Base-by-base conservation (phyloP, 2,329 filamentous ascomycete species). In the Talaromyces sp. region DNA sequence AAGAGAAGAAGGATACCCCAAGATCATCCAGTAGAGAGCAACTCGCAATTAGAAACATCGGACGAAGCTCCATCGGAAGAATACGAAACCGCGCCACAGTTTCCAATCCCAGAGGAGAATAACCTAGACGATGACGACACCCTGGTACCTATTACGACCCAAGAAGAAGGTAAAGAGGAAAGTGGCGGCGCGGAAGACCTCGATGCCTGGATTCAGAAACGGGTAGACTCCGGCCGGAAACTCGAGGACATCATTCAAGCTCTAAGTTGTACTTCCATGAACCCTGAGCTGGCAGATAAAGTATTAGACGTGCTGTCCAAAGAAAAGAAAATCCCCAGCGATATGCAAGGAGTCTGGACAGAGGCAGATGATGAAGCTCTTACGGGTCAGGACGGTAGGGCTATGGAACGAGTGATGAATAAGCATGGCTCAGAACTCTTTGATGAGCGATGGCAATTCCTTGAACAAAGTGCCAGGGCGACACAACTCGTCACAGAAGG, bases 321-420 rank as follows among this genome's bases (percentile, higher is more conserved):
- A 27, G 76, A 75, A 4, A 70, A 76, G 17, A 70, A 68, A 1
- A 74, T 83, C 22, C 81, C 82, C 0, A 62, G 71, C 13, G 66
- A 81, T 61, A 75, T 79, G 62, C 74, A 67, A 17, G 82, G 82
- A 4, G 78, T 83, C 19, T 84, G 82, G 82, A 83, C 81, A 7
- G 67, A 74, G 10, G 73, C 77, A 45, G 82, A 84, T 64, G 82
- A 84, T 64, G 66, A 72, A 35, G 70, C 70, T 25, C 62, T 83
- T 37, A 68, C 75, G 43, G 75, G 73, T 9, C 52, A 47, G 3
- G 72, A 82, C 68, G 70, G 68, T 31, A 73, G 73, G 19, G 71
- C 67, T 2, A 72, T 82, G 25, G 66, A 76, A 43, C 71, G 70
- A 41, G 69, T 81, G 31, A 59, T 78, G 60, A 67, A 75, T 52